Evolutionary conservation across 1,139 yeast genomes (phyloP), one percentile per base, ranked within the genome.

Genomic region (Zhuliangozyma blackwelliae): DNA sequence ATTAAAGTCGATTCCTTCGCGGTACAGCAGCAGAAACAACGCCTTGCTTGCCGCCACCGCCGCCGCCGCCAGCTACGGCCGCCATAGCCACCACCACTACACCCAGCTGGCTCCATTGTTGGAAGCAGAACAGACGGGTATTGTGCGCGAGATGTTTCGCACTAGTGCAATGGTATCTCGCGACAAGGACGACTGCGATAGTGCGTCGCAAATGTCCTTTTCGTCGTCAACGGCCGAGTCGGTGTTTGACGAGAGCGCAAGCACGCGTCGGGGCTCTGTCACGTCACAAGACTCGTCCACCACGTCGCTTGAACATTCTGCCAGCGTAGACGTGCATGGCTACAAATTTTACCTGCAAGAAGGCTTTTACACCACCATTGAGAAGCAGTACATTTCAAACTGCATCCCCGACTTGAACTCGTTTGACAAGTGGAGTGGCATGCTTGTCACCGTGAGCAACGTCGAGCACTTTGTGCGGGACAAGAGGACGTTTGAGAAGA

Each of bases 351-450:
- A 45, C 19, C 54, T 61, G 11, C 46, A 47, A 32, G 67, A 63
- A n/a, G 48, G 47, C 34, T 43, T 36, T 31, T 60, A 57, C 43
- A 50, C 59, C 28, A 43, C 58, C 3, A 43, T 57, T 28, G 74
- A 68, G 39, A 62, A 61, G 39, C 63, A 58, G 42, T 65, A 60
- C 46, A 65, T 68, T 16, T 59, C 63, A 36, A 61, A 62, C 40
- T 67, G 75, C 47, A 50, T 68, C 20, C 72, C 73, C 4, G 56
- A 51, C 33, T 55, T 69, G 38, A 66, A 67, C 43, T 61, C 72
- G 10, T 68, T 42, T 44, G 75, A 68, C 45, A 59, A 52, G 39
- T 69, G 75, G 75, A 52, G 44, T 31, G 66, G 68, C 5, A 48
- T 43, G 32, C 40, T 45, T 26, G 37, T 68, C 10, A 65, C 70